Evolutionary conservation across 148 eudicot genomes (phyloP), one percentile per base, ranked within the genome.

Genomic region (Camellia japonica): DNA sequence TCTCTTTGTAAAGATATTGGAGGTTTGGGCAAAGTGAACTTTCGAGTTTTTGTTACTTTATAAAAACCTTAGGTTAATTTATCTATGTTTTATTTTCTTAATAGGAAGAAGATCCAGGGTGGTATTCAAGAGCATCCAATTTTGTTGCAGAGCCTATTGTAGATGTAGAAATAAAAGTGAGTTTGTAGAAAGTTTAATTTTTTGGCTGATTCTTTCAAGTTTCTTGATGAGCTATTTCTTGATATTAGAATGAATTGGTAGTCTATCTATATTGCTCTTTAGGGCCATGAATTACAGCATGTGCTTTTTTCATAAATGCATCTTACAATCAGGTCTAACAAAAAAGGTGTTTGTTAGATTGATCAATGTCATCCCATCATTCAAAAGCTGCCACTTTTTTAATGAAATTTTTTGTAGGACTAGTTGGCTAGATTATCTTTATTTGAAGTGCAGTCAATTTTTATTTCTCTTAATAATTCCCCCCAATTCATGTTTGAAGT

Each of bases 31-130:
- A 66, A 84, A 75, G 70, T 72, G 74, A 38, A 20, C 9, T 30
- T 38, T 20, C 14, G 12, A 8, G 19, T 52, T 78, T 18, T 9
- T 67, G 56, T 14, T 44, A 73, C 68, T 51, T 56, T 55, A n/a
- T 47, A 59, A 51, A 30, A 43, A 61, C 58, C 49, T 44, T 30
- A 44, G 67, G 15, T 77, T 77, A 52, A 59, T 61, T 61, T 51
- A 30, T 13, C 6, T 2, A 3, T 54, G 58, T 54, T 64, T 6
- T 30, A 3, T 77, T 62, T 68, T 63, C 20, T 63, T 49, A 63
- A 77, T 73, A 96, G 99, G 99, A 96, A 87, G 98, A 94, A 89
- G 97, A 92, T 77, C 99, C 98, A 64, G 98, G 95, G 75, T 96
- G 99, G 99, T 96, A 92, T 85, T 92, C 99, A 65, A 92, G 98